A percentile compares a stretch with the other conserved stretches of the same genome.
Evolutionary conservation across 495 filamentous ascomycete genomes (phyloP).

Genomic region (Cryomyces minteri): DNA sequence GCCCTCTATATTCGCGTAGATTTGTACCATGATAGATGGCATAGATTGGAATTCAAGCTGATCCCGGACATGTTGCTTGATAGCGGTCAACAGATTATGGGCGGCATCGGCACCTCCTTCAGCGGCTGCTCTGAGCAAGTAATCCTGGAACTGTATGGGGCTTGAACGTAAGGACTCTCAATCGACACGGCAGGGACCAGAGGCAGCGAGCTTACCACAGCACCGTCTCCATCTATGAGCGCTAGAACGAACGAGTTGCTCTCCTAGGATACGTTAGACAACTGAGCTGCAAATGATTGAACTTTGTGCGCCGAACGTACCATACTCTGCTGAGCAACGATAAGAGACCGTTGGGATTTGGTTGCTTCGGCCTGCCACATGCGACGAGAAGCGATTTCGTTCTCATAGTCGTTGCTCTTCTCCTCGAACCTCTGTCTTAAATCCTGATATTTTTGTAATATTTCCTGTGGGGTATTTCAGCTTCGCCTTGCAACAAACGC

Average conservation of each 20-base stretch:
- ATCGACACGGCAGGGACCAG: neutral
- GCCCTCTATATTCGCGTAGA: conserved; percentile 20
- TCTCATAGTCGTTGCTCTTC: conserved; percentile 14
- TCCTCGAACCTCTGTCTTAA: conserved; percentile 6
- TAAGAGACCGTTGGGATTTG: neutral
- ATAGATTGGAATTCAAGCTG: conserved; percentile 7
- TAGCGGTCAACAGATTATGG: conserved; percentile 14
- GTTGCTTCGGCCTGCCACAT: conserved; percentile 10
- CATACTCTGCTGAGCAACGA: conserved; percentile 2
- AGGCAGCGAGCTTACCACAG: conserved; percentile 10
- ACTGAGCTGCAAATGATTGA: neutral
- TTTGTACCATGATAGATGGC: conserved; percentile 18
- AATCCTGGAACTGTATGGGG: conserved; percentile 15
- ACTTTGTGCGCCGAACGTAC: neutral
- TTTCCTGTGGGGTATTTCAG: too few relatives aligned
- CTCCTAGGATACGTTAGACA: conserved; percentile 6
- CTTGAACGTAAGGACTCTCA: neutral
- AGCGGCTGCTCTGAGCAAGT: conserved; percentile 9
- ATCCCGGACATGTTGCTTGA: conserved; percentile 12
- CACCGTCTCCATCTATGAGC: conserved; percentile 23
- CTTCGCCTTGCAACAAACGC: neutral
- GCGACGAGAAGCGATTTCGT: conserved; percentile 11
- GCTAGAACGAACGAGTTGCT: conserved; percentile 17
- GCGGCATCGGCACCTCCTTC: conserved; percentile 22
- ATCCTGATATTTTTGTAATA: too few relatives aligned